A percentile compares a stretch with the other conserved stretches of the same genome.
Evolutionary conservation across 192 early-diverging fungal species (phyloP).

Genomic region (Mortierella hygrophila): DNA sequence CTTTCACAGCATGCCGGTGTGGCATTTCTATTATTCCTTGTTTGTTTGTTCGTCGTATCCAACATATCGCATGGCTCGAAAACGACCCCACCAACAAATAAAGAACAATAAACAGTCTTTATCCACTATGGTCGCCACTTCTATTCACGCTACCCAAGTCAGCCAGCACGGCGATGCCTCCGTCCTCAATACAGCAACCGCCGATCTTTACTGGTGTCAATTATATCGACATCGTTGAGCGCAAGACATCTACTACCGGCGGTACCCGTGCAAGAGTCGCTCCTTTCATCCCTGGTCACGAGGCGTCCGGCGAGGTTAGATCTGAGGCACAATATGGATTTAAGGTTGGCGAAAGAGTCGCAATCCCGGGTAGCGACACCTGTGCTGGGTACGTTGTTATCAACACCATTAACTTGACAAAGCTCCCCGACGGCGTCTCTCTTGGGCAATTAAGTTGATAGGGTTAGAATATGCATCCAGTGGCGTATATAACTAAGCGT

Average conservation of each 20-base stretch:
- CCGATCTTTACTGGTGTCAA: too few species aligned
- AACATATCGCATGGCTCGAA: too few species aligned
- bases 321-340: conserved; percentile 56
- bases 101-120: neutral
- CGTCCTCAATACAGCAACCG: too few species aligned
- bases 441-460: conserved; percentile 14
- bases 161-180: conserved; percentile 64
- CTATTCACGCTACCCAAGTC: conserved; percentile 57
- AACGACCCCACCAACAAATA: too few species aligned
- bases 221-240: too few species aligned
- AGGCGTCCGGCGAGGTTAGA: conserved; percentile 86
- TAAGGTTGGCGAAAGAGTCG: conserved; percentile 84
- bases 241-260: conserved; percentile 61
- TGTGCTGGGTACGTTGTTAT: conserved; percentile 83
- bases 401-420: conserved; percentile 44
- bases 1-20: too few species aligned
- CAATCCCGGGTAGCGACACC: conserved; percentile 66
- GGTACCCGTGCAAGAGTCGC: neutral
- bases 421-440: conserved; percentile 25
- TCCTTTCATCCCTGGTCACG: conserved; percentile 71
- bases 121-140: neutral
- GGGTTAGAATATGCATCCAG: too few species aligned
- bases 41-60: too few species aligned
- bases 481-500: too few species aligned
- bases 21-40: too few species aligned